phyloP scores from a whole-genome alignment of 495 filamentous ascomycete species.

The Tuber umbilicatum region DNA sequence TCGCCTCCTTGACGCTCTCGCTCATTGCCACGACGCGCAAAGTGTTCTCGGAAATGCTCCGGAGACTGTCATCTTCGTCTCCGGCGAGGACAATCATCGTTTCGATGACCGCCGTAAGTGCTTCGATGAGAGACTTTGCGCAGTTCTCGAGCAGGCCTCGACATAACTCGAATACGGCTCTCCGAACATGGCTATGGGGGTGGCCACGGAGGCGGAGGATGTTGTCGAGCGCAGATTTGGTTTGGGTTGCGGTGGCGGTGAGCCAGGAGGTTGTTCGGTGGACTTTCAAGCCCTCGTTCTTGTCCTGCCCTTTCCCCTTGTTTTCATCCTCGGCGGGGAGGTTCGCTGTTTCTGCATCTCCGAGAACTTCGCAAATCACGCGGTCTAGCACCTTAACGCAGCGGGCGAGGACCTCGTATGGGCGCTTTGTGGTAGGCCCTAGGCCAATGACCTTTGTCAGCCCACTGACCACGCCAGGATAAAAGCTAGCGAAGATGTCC shows the following conservation, averaged over 20 bases:
- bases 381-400: slow-evolving; percentile 56
- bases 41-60: slow-evolving; percentile 41
- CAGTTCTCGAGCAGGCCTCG: slow-evolving; percentile 69
- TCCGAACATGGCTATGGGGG: slow-evolving; percentile 62
- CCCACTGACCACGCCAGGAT: slow-evolving; percentile 81
- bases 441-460: slow-evolving; percentile 69
- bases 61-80: slow-evolving; percentile 46
- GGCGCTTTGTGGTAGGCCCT: slow-evolving; percentile 56
- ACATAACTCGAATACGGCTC: slow-evolving; percentile 63
- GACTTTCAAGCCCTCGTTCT: slow-evolving; percentile 36
- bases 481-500: slow-evolving; percentile 68
- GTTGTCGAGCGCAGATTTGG: slow-evolving; percentile 76
- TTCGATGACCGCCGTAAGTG: slow-evolving; percentile 66
- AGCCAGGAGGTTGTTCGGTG: slow-evolving; percentile 62
- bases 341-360: slow-evolving; percentile 53
- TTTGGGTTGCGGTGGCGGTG: slow-evolving; percentile 69
- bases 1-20: slow-evolving; percentile 55
- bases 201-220: slow-evolving; percentile 72
- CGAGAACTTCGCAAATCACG: slow-evolving; percentile 59
- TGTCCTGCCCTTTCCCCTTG: slow-evolving; percentile 15
- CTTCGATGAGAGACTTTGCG: slow-evolving; percentile 62
- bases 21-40: slow-evolving; percentile 60
- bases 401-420: slow-evolving; percentile 57
- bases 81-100: slow-evolving; percentile 69
- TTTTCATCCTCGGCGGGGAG: slow-evolving; percentile 40